Evolutionary conservation across 106 monocot genomes (phyloP), one percentile per base, ranked within the genome.

Genomic region (Amphibolis antarctica): DNA sequence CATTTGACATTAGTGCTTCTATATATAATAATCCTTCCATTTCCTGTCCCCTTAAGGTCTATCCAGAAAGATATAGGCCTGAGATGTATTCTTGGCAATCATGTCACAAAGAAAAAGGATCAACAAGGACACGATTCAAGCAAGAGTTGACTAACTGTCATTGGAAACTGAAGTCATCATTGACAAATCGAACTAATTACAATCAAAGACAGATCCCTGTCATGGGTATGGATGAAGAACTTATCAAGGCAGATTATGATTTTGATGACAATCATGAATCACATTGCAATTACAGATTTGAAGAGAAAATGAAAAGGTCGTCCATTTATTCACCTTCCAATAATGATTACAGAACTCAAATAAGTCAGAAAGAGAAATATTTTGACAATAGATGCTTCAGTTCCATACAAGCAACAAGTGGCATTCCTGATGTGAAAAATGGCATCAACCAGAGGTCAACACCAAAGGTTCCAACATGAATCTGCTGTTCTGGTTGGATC

Each of bases 231-330:
- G 29, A 4, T n/a, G 42, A 71, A 58, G 51, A 66, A 29, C 53
- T 51, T 66, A 15, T 48, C 42, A 44, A n/a, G 19, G 55, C 44
- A 71, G 44, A 45, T 53, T 71, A 45, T 61, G 45, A 43, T 53
- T 65, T 60, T 5, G 25, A 61, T 12, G 28, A 17, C 28, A 57
- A 6, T 7, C 14, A 29, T 15, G 57, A 57, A 15, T 26, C 28
- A 57, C 14, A 15, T 28, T 22, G 22, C 12, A 24, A 24, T 4
- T 53, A 53, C 53, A 53, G 2, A 11, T 22, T 53, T 15, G 28
- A 20, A 22, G 31, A 42, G 19, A 76, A 36, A 36, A 2, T 4
- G 36, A 36, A 36, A 2, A 36, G 50, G 10, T 15, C 27, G 1
- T 23, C 25, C 28, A 26, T 27, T 57, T 26, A 57, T 27, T 26